phyloP scores from a whole-genome alignment of 169 alveolate genomes.

The Eimeria tenella region DNA sequence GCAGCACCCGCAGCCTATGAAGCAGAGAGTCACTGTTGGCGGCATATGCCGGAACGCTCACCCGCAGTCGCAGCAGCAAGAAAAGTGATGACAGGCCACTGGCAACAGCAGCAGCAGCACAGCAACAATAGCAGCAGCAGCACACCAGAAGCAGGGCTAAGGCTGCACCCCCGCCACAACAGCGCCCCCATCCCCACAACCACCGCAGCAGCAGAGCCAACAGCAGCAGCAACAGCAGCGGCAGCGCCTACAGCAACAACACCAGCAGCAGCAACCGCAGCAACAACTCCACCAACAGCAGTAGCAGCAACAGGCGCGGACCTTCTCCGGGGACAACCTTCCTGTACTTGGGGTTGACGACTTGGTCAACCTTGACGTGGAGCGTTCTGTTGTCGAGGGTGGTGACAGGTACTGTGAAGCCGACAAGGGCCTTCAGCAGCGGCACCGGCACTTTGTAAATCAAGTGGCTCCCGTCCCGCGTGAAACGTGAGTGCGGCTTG shows the following conservation, averaged over 20 bases:
- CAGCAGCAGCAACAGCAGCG: background rate
- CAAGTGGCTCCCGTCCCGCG: constrained; percentile 83
- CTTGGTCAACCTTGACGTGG: constrained; percentile 80
- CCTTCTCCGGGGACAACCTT: constrained; percentile 84
- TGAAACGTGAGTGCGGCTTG: constrained; percentile 82
- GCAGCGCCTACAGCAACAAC: background rate
- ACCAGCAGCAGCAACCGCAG: too few species aligned
- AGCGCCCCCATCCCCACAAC: too few species aligned
- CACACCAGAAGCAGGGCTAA: too few species aligned
- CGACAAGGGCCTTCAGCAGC: constrained; percentile 82
- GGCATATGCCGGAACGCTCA: background rate
- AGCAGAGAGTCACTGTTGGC: background rate
- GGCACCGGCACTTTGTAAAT: constrained; percentile 82
- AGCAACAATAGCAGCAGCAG: too few species aligned
- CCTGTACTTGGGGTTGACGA: constrained; percentile 82
- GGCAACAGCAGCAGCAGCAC: too few species aligned
- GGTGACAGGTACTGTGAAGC: constrained; percentile 84
- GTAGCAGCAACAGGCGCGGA: background rate
- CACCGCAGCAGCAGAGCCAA: too few species aligned
- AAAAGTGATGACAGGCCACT: too few species aligned
- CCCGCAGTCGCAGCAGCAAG: too few species aligned
- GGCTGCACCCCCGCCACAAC: too few species aligned
- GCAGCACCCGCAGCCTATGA: background rate
- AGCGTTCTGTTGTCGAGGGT: constrained; percentile 81
- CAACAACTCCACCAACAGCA: too few species aligned